Percentiles rank a stretch among this genome's conserved stretches.
Conservation (phyloP, 2,329 filamentous ascomycete genomes). For the Calonectria crousiana region DNA sequence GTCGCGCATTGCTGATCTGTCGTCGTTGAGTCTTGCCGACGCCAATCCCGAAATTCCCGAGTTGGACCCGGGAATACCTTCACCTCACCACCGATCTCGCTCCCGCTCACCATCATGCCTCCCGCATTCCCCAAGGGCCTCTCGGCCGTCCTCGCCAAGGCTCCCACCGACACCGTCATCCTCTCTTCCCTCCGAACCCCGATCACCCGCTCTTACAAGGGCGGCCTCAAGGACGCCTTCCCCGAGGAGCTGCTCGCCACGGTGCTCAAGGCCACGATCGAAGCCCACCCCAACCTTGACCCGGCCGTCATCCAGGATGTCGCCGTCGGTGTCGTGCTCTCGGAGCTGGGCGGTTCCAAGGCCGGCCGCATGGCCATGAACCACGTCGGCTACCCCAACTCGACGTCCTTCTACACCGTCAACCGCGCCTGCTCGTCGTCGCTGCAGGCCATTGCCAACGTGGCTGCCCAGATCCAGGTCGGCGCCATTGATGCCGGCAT, state of each 20-base stretch:
- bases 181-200: constrained; percentile 92
- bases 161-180: constrained; percentile 86
- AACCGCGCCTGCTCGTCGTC: constrained; percentile 89
- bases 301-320: constrained; percentile 79
- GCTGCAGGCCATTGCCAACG: constrained; percentile 79
- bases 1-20: background rate
- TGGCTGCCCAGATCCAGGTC: constrained; percentile 81
- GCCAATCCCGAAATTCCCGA: constrained; percentile 13
- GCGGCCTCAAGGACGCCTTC: constrained; percentile 87
- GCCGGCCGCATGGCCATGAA: constrained; percentile 91
- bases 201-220: constrained; percentile 85
- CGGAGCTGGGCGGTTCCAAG: constrained; percentile 91
- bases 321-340: constrained; percentile 88
- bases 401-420: constrained; percentile 84
- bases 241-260: constrained; percentile 87
- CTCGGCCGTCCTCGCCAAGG: constrained; percentile 81
- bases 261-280: constrained; percentile 61
- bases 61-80: constrained; percentile 21
- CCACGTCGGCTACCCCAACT: constrained; percentile 81
- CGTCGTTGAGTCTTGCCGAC: background rate
- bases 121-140: constrained; percentile 63
- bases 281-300: constrained; percentile 78
- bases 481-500: constrained; percentile 81
- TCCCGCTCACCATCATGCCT: constrained; percentile 31
- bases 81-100: background rate